A percentile compares a stretch with the other conserved stretches of the same genome.
Conservation (phyloP, 208 protist species). For the Trypanosoma avium region DNA sequence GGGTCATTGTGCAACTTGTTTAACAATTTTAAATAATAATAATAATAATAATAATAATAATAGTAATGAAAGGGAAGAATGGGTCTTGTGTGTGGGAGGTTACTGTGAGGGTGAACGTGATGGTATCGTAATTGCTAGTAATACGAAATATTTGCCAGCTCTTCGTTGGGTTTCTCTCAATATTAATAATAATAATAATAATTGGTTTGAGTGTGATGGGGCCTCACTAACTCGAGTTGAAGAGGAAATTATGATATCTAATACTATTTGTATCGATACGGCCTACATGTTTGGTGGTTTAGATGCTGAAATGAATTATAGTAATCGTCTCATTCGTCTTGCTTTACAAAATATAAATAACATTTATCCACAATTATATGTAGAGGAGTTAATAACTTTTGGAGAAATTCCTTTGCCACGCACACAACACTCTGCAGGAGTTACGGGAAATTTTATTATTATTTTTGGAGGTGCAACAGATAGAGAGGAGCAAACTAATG, state of each 20-base stretch:
- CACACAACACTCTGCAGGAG: conserved; percentile 49
- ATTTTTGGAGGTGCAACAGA: conserved; percentile 73
- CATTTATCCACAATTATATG: conserved; percentile 14
- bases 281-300: conserved; percentile 82
- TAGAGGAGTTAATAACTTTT: conserved; percentile 23
- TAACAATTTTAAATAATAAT: no score
- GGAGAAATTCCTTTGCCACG: conserved; percentile 48
- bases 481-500: conserved; percentile 43
- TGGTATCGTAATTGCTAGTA: conserved; percentile 29
- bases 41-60: no score
- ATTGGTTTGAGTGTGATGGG: conserved; percentile 55
- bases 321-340: conserved; percentile 35
- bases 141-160: conserved; percentile 22
- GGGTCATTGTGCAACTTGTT: conserved; percentile 58
- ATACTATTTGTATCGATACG: no score
- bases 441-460: conserved; percentile 28
- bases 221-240: conserved; percentile 44
- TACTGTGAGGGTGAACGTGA: conserved; percentile 62
- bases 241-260: no score
- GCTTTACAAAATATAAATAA: not conserved
- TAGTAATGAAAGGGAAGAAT: conserved; percentile 17
- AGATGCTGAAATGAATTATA: conserved; percentile 37
- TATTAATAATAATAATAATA: conserved; percentile 3
- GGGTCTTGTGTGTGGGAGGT: conserved; percentile 55
- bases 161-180: conserved; percentile 39